These are phyloP conservation scores for Candida pseudofarinosa DNA, from an alignment of 805 yeast genomes.

Conservation along the genomic window DNA sequence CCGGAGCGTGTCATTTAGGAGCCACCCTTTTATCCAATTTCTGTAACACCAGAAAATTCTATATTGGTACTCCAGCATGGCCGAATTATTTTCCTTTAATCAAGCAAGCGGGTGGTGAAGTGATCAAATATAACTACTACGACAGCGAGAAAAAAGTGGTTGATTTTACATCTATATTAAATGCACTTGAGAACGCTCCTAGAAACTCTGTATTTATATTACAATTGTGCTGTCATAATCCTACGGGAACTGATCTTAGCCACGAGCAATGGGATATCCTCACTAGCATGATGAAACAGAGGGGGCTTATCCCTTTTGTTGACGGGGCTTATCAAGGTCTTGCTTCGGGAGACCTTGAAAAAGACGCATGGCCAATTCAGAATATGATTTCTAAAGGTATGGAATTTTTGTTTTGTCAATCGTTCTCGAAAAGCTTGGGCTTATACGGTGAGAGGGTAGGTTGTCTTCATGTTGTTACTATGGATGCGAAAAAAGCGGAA, in stretches of 20 bases:
- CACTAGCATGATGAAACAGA: constrained; percentile 19
- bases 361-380: constrained; percentile 41
- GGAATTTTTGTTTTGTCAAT: constrained; percentile 44
- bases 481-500: constrained; percentile 12
- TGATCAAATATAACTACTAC: constrained; percentile 27
- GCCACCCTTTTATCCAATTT: constrained; percentile 25
- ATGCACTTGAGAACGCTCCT: constrained; percentile 27
- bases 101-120: constrained; percentile 25
- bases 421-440: constrained; percentile 41
- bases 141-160: constrained; percentile 22
- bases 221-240: constrained; percentile 44
- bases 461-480: constrained; percentile 29
- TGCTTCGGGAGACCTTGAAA: constrained; percentile 56
- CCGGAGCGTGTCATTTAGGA: constrained; percentile 37
- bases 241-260: constrained; percentile 40
- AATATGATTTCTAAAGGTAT: constrained; percentile 22
- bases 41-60: constrained; percentile 22
- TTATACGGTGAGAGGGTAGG: constrained; percentile 39
- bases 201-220: constrained; percentile 30
- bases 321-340: constrained; percentile 44
- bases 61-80: constrained; percentile 40
- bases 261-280: constrained; percentile 35
- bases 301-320: constrained; percentile 26
- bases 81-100: constrained; percentile 35
- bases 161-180: constrained; percentile 23